Evolutionary conservation across 2,329 filamentous ascomycete genomes (phyloP).

Genomic region (Aspergillus hiratsukae): DNA sequence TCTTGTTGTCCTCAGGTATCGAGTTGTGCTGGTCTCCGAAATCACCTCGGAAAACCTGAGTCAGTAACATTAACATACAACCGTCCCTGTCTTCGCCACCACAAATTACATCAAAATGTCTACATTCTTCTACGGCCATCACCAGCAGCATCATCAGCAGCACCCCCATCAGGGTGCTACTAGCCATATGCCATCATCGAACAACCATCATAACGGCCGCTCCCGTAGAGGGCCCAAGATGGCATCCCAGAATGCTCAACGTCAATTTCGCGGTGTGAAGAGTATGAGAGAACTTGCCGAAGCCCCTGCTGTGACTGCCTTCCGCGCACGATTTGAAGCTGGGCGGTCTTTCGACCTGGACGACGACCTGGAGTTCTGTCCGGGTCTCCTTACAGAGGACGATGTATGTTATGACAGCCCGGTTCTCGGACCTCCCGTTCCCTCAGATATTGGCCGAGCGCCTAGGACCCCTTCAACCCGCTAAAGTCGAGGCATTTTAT

Average conservation of each 20-base stretch:
- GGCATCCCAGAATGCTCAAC: conserved; percentile 75
- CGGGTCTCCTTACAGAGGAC: conserved; percentile 82
- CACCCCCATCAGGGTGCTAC: conserved; percentile 47
- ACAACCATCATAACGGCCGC: conserved; percentile 78
- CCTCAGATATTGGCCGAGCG: background rate
- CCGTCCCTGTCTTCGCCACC: conserved; percentile 7
- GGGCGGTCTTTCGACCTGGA: conserved; percentile 92
- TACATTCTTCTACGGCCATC: conserved; percentile 45
- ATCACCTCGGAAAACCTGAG: conserved; percentile 19
- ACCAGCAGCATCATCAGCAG: conserved; percentile 37
- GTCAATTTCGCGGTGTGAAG: conserved; percentile 79
- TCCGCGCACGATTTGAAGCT: conserved; percentile 84
- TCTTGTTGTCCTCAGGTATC: conserved; percentile 9
- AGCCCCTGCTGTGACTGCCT: conserved; percentile 68
- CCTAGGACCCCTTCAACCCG: background rate
- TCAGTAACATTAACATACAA: conserved; percentile 15
- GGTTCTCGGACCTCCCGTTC: background rate
- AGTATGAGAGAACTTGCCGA: conserved; percentile 84
- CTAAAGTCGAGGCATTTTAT: conserved; percentile 3
- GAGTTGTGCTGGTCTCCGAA: conserved; percentile 17
- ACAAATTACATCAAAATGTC: conserved; percentile 37
- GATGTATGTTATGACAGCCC: conserved; percentile 59
- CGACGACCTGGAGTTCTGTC: conserved; percentile 94
- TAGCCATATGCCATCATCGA: conserved; percentile 51
- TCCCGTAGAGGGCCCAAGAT: conserved; percentile 79